Base-by-base conservation (phyloP, 2,329 filamentous ascomycete genomes). In the Penicillium sp. region DNA sequence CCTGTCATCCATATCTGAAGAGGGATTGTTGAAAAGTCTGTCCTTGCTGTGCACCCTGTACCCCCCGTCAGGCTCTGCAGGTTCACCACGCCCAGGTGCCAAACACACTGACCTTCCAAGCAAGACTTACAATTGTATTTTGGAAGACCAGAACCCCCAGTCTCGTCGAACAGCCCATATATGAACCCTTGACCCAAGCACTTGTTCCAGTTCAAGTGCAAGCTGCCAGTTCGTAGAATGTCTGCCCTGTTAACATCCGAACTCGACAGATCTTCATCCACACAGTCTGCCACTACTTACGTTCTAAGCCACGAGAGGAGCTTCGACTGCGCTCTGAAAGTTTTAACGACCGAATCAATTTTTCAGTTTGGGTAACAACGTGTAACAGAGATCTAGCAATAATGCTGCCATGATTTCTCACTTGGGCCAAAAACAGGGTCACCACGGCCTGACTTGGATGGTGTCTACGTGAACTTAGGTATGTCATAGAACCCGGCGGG, bases 401-500 rank as follows among this genome's bases (percentile, higher is more conserved):
- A n/a, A 47, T 28, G 10, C n/a, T 31, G 25, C 4, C 25, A n/a
- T 47, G 15, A 31, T 6, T n/a, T n/a, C n/a, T 14, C 43, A 31
- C 22, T 47, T 31, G 28, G 14, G 15, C 28, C 43, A 15, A n/a
- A n/a, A n/a, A 28, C 20, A 28, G 6, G 2, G 2, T 28, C 43
- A 11, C 25, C 43, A 17, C 34, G 22, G 7, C 22, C 34, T 37
- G 8, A 2, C 14, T 39, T 25, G 4, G 25, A n/a, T 14, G 17
- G 2, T n/a, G 17, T 47, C 31, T 22, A 38, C 11, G 34, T 37
- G 48, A 57, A 53, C 10, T 25, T 47, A 2, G 55, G 28, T 17
- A 31, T 48, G 55, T 82, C 78, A 71, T 85, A 86, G 38, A 80
- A 81, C 8, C 79, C 80, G 37, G 82, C 79, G 1, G 82, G 82